Base-by-base conservation (phyloP, 805 yeast species). In the Saccharomycopsis microspora region DNA sequence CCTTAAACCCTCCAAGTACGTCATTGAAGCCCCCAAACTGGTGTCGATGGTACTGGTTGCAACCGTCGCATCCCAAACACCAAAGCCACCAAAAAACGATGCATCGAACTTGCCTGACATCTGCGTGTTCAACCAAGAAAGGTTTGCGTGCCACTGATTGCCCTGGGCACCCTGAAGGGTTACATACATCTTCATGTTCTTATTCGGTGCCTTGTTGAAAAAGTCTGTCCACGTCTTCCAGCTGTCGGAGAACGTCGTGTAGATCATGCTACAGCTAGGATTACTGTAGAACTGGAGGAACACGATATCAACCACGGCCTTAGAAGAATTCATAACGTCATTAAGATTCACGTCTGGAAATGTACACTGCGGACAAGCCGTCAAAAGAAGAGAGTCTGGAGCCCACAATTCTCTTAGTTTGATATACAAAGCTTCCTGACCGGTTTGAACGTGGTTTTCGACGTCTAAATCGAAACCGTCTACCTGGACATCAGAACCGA, bases 291-390 rank as follows among this genome's bases (percentile, higher is more conserved):
- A 80, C 64, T 80, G 86, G 48, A 80, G 67, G 55, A 78, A 79
- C 11, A 76, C 75, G 57, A 73, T 75, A 58, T 80, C 85, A 53
- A 80, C 60, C n/a, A 27, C 37, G 52, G 80, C 62, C 35, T 68
- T 64, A 10, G 77, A 71, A 19, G 60, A 63, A 34, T 60, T 58
- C 45, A 74, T 56, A 30, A 73, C 61, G 43, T 64, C 63, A 46
- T 71, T 70, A 37, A 68, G 60, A 43, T 64, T 61, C 9, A 63
- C 69, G 59, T 79, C 85, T 10, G 84, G 84, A 58, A 71, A 71
- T 6, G 74, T 75, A 62, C 86, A 80, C 60, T 78, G 85, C 10
- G 85, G 86, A 44, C 85, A 79, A 49, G 82, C 83, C 42, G 81
- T 70, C 39, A 80, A 62, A 57, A 74, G 73, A 63, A 74, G 75